These are phyloP conservation scores for Euphorbia peplus DNA, from an alignment of 345 rosid genomes.

Conservation along the genomic window DNA sequence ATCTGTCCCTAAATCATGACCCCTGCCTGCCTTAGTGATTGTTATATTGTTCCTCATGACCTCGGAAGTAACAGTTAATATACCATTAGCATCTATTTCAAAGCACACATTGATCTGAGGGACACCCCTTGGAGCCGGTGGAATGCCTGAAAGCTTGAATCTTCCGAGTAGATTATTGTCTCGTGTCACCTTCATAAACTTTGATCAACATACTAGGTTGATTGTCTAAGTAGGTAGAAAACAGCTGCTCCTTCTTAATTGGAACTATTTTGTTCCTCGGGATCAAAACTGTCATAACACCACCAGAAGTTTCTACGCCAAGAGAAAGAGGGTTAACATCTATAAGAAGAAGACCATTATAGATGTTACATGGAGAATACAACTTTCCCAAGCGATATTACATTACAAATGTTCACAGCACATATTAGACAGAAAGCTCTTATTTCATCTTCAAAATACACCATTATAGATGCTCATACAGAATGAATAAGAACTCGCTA, in stretches of 20 bases:
- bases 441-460: too few relatives aligned
- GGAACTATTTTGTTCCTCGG: conserved; percentile 24
- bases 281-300: not conserved
- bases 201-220: conserved; percentile 15
- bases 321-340: not conserved
- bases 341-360: not conserved
- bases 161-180: conserved; percentile 17
- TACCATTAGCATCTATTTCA: conserved; percentile 10
- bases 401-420: too few relatives aligned
- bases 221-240: conserved; percentile 15
- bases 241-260: conserved; percentile 15
- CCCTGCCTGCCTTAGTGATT: too few relatives aligned
- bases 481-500: too few relatives aligned
- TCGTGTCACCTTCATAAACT: conserved; percentile 14
- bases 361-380: too few relatives aligned
- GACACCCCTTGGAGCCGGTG: conserved; percentile 21
- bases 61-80: conserved; percentile 23
- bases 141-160: conserved; percentile 20
- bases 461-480: too few relatives aligned
- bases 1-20: too few relatives aligned
- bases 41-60: conserved; percentile 23
- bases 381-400: too few relatives aligned
- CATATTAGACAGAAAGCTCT: too few relatives aligned
- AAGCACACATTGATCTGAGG: conserved; percentile 7
- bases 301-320: not conserved